Percentiles rank a stretch among this genome's conserved stretches.
phyloP scores from a whole-genome alignment of 2,329 filamentous ascomycete species.

The Colletotrichum sp. region DNA sequence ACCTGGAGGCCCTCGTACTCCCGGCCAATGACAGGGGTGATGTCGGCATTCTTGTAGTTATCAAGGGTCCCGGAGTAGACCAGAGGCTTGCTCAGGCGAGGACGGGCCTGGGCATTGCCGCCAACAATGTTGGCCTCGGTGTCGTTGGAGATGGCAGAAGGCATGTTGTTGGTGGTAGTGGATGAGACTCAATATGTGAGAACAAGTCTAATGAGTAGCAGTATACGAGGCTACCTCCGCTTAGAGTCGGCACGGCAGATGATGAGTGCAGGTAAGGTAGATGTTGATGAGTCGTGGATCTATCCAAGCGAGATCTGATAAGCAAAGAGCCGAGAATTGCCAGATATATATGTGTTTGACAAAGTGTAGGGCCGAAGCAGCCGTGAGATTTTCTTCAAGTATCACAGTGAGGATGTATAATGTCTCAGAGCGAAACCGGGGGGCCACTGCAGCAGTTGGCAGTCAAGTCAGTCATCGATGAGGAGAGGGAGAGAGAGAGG shows the following conservation, averaged over 20 bases:
- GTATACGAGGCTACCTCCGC: neutral
- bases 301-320: conserved; percentile 4
- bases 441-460: neutral
- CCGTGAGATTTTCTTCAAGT: neutral
- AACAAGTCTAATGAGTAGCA: neutral
- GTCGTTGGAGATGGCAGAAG: conserved; percentile 31
- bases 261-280: neutral
- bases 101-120: conserved; percentile 31
- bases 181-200: neutral
- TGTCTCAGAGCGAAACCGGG: conserved; percentile 3
- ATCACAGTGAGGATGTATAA: neutral
- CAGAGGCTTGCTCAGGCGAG: conserved; percentile 38
- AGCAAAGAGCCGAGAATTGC: neutral
- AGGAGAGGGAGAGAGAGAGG: neutral
- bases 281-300: neutral
- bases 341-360: conserved; percentile 7
- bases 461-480: neutral
- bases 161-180: conserved; percentile 31
- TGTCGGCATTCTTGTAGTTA: conserved; percentile 36
- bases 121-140: conserved; percentile 30
- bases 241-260: neutral
- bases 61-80: conserved; percentile 47
- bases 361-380: neutral
- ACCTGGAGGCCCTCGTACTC: conserved; percentile 48
- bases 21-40: conserved; percentile 56